Percentiles rank a stretch among this genome's conserved stretches.
phyloP scores from a whole-genome alignment of 345 rosid genomes.

The Syzygium jambos region DNA sequence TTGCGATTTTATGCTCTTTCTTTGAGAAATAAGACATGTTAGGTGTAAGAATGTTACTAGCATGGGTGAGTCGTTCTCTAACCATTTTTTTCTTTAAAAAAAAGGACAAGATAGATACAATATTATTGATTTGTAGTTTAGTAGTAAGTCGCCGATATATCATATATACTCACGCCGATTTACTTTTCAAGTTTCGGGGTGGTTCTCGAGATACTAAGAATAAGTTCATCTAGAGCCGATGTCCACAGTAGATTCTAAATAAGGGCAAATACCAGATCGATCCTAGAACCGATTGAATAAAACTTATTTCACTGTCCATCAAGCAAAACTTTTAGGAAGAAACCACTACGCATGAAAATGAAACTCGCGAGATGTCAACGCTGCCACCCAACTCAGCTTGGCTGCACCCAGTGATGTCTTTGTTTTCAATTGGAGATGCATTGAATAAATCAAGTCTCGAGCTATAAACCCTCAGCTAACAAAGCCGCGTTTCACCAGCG shows the following conservation, averaged over 20 bases:
- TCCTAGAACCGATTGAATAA: background rate
- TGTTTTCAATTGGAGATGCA: background rate
- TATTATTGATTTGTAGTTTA: background rate
- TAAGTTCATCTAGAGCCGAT: background rate
- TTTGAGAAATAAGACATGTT: no score
- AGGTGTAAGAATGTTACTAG: background rate
- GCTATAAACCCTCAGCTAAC: background rate
- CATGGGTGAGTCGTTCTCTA: background rate
- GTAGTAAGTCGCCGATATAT: background rate
- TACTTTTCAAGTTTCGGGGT: background rate
- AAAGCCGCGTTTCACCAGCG: background rate
- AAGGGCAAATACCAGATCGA: background rate
- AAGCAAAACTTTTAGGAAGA: background rate
- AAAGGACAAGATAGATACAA: background rate
- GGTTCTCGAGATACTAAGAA: background rate
- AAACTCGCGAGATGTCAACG: background rate
- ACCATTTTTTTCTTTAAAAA: background rate
- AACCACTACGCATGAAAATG: background rate
- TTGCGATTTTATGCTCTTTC: no score
- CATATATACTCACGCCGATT: background rate
- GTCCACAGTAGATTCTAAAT: background rate
- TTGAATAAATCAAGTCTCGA: background rate
- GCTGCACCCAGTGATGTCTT: background rate
- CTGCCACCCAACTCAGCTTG: background rate
- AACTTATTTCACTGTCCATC: background rate